Base-by-base conservation (phyloP, 345 rosid species). In the Melaleuca alternifolia region DNA sequence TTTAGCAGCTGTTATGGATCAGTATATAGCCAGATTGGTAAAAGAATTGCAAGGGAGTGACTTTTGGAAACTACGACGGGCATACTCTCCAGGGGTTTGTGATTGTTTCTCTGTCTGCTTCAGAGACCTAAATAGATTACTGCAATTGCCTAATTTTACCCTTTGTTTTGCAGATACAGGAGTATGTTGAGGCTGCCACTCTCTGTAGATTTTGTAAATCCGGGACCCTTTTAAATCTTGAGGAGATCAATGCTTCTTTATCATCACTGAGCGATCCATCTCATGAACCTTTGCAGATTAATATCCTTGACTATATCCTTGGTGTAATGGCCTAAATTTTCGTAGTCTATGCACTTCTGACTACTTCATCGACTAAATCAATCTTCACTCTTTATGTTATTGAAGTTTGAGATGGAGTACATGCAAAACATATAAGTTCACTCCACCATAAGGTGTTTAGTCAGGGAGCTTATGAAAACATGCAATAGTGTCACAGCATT, bases 131-230 rank as follows among this genome's bases (percentile, higher is more conserved):
- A 33, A 50, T 46, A 44, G 61, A 56, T 85, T 83, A 15, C 85
- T 62, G 11, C 53, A 62, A 82, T 85, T 52, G 59, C 81, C 15
- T 48, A 33, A 84, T 13, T 51, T 44, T 85, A 23, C 16, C 85
- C 85, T 86, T 54, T 56, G 48, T 51, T 84, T 92, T 91, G 88
- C 91, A 97, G 99, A 94, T 97, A 82, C 99, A 97, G 88, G 99
- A 97, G 84, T 97, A 94, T 61, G 93, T 97, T 89, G 99, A 97
- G 90, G 99, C 99, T 83, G 99, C 98, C 85, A 91, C 99, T 6
- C 94, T 97, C 89, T 97, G 92, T 85, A 92, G 91, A 85, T 97
- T 97, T 89, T 97, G 98, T 92, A 87, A 89, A 86, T 90, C 94
- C 2, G 98, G 98, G 87, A 89, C 90, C 10, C 94, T 96, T 59